Base-by-base conservation (phyloP, 257 asterid species). In the Plantago elongata region DNA sequence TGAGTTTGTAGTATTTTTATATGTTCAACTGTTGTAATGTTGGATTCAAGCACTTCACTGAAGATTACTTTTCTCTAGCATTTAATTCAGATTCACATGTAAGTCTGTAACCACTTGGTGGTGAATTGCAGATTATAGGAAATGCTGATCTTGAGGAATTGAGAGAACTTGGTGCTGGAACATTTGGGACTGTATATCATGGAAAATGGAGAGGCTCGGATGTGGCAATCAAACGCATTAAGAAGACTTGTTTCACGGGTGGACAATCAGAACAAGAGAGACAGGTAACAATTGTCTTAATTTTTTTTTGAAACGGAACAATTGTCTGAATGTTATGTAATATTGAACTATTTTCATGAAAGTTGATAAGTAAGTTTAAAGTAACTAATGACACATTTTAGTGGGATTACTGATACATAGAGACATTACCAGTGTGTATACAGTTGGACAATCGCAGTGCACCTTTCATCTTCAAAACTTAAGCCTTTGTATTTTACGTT, bases 221-320 rank as follows among this genome's bases (percentile, higher is more conserved):
- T 79, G 97, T 89, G 17, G 97, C 95, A 51, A 89, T 89, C 63
- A 89, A 89, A 73, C 82, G 97, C 51, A 89, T 89, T 65, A 89
- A 86, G 70, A 82, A 84, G 64, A 81, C 83, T 72, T 89, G 97
- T 75, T 86, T 89, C 71, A 77, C 83, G 46, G 94, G 93, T 47
- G 83, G 88, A 61, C 86, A 79, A 63, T 86, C 97, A 11, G 97
- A 89, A 76, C 97, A 86, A 76, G 97, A 86, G 77, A 77, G 87
- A 73, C 70, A 82, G 90, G 95, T 86, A 78, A 67, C 56, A 18
- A 18, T 75, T 1, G 40, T 34, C 45, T 70, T n/a, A n/a, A n/a
- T n/a, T n/a, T n/a, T n/a, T n/a, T n/a, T n/a, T n/a, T n/a, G n/a
- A n/a, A n/a, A n/a, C n/a, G n/a, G n/a, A 78, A 67, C 56, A 18